Base-by-base conservation (phyloP, 805 yeast species). In the Teunomyces aglyptinius region DNA sequence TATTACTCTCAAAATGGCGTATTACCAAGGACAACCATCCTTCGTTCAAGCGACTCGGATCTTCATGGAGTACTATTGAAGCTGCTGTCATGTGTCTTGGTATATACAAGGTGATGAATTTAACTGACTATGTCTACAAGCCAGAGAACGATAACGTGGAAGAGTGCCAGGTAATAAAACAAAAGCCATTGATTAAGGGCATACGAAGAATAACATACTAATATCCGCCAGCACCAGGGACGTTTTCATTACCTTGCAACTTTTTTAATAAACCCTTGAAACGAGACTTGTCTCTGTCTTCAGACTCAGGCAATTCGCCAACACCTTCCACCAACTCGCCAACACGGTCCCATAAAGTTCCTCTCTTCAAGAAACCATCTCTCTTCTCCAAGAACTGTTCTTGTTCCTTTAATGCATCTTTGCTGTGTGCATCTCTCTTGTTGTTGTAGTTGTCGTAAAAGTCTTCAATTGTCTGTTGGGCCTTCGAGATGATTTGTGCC, bases 391-490 rank as follows among this genome's bases (percentile, higher is more conserved):
- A 63, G 62, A 85, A 90, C 49, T 79, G 81, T 54, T 80, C 82
- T 56, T 89, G 88, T 55, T 86, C 94, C 43, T 73, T 71, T 61
- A 76, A 74, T 10, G 87, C 84, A 48, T 78, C 76, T 49, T 80
- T 83, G 46, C 83, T 70, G 43, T 82, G 80, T 53, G 78, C 78
- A 44, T 89, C 92, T 66, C 83, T 86, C 72, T 91, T 91, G 61
- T 77, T 74, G 70, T 89, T 90, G 75, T 92, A 92, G 61, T 84
- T 85, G 57, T 89, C 96, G 67, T 92, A 92, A 66, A 92, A 92
- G 53, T 87, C 96, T 64, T 92, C 97, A 59, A 90, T 81, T 45
- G 89, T 83, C 63, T 83, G 82, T 59, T 81, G 80, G 7, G 98
- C 98, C 51, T 85, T 84, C 43, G 80, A 78, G 46, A 85, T 78